Percentiles rank a stretch among this genome's conserved stretches.
Evolutionary conservation across 2,329 filamentous ascomycete species (phyloP).

Genomic region (Fusarium tricinctum): DNA sequence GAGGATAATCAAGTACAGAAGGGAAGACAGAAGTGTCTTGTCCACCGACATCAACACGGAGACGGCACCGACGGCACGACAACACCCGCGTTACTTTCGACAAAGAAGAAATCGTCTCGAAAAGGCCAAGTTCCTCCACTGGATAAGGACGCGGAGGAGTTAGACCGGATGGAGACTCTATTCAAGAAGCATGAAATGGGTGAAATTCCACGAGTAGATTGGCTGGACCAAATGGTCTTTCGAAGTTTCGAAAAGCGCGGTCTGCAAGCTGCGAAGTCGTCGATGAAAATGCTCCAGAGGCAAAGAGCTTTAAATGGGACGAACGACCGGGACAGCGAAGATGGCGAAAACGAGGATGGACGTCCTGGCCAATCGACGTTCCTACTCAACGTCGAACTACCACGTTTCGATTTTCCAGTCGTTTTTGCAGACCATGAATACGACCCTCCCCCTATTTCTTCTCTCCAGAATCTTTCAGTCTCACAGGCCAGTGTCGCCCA

Average conservation of each 20-base stretch:
- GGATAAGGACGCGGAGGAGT: conserved; percentile 83
- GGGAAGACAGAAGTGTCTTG: conserved; percentile 89
- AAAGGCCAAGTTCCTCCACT: conserved; percentile 65
- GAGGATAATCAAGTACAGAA: conserved; percentile 91
- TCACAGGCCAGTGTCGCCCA: conserved; percentile 79
- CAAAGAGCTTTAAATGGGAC: conserved; percentile 61
- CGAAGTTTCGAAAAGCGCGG: conserved; percentile 86
- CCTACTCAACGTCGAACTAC: conserved; percentile 89
- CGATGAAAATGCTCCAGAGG: conserved; percentile 70
- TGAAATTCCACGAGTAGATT: conserved; percentile 91
- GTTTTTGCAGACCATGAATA: conserved; percentile 97
- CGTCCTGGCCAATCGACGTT: conserved; percentile 71
- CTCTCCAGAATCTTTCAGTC: conserved; percentile 69
- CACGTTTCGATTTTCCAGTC: conserved; percentile 94
- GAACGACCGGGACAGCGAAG: conserved; percentile 45
- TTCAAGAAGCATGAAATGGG: conserved; percentile 99
- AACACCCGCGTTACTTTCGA: conserved; percentile 77
- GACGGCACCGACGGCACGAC: conserved; percentile 86
- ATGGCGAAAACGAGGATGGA: conserved; percentile 61
- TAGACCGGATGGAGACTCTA: conserved; percentile 88
- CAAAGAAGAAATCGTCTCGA: conserved; percentile 66
- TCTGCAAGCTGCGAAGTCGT: conserved; percentile 73
- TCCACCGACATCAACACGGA: conserved; percentile 85
- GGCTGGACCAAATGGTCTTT: conserved; percentile 96
- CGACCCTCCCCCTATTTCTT: conserved; percentile 83